These are phyloP conservation scores for Spencermartinsiella ligniputridi DNA, from an alignment of 1,139 yeast species.

Conservation along the genomic window DNA sequence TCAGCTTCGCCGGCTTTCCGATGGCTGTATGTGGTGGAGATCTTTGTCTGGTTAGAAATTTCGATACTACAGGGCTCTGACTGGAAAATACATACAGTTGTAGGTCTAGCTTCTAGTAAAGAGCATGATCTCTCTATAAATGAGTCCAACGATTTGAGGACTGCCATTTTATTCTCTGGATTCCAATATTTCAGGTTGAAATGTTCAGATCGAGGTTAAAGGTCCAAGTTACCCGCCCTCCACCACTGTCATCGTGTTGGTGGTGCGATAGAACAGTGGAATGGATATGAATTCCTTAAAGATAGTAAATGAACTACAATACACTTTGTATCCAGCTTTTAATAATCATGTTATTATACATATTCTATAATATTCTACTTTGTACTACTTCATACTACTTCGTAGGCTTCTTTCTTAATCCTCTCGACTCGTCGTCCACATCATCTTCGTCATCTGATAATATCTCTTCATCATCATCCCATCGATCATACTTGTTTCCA, in stretches of 20 bases:
- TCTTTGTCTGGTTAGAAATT: slow-evolving; percentile 18
- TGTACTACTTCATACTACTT: too few species aligned
- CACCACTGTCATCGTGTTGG: too few species aligned
- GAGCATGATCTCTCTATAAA: slow-evolving; percentile 47
- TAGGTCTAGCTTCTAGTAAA: slow-evolving; percentile 47
- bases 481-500: slow-evolving; percentile 17
- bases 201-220: too few species aligned
- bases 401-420: slow-evolving; percentile 3
- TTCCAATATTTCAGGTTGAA: too few species aligned
- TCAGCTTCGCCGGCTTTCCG: slow-evolving; percentile 25
- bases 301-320: too few species aligned
- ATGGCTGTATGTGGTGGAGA: slow-evolving; percentile 43
- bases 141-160: slow-evolving; percentile 43
- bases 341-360: too few species aligned
- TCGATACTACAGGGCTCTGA: background rate
- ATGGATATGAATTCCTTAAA: too few species aligned
- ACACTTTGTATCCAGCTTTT: too few species aligned
- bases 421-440: slow-evolving; percentile 6
- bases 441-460: slow-evolving; percentile 17
- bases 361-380: too few species aligned
- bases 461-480: slow-evolving; percentile 22
- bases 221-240: too few species aligned
- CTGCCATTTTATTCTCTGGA: slow-evolving; percentile 37
- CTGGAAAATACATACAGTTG: slow-evolving; percentile 33
- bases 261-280: too few species aligned